These are phyloP conservation scores for Phytopythium boreale DNA, from an alignment of 352 stramenopile genomes.

Conservation along the genomic window DNA sequence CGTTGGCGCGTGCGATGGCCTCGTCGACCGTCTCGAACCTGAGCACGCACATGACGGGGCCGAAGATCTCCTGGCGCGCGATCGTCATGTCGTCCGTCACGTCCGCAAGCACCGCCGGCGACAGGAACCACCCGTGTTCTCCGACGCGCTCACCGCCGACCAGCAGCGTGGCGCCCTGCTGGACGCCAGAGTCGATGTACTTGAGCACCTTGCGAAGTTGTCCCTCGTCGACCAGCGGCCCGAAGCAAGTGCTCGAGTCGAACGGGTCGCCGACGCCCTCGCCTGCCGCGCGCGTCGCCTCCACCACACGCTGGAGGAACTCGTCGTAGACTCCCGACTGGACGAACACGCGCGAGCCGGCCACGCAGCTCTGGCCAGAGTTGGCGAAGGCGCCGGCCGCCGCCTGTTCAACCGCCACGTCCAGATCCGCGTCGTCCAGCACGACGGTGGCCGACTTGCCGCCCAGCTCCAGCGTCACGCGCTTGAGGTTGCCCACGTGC, in stretches of 20 bases:
- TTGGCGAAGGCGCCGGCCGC: conserved; percentile 75
- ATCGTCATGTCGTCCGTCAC: conserved; percentile 81
- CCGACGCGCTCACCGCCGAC: conserved; percentile 69
- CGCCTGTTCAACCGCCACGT: conserved; percentile 37
- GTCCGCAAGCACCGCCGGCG: conserved; percentile 89
- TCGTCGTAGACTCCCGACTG: conserved; percentile 81
- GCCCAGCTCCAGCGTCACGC: conserved; percentile 66
- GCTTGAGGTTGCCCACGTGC: conserved; percentile 61
- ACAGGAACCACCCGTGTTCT: conserved; percentile 85
- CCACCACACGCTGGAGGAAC: conserved; percentile 59
- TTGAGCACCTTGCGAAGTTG: conserved; percentile 80
- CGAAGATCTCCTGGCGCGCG: conserved; percentile 88
- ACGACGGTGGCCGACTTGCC: conserved; percentile 77
- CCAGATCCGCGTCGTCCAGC: conserved; percentile 58
- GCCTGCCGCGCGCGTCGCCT: conserved; percentile 41
- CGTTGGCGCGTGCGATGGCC: conserved; percentile 83
- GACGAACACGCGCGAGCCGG: conserved; percentile 76
- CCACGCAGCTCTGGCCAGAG: conserved; percentile 86
- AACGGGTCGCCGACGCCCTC: conserved; percentile 48
- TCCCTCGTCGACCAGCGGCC: conserved; percentile 52
- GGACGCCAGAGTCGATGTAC: conserved; percentile 62
- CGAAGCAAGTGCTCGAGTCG: conserved; percentile 29
- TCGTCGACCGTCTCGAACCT: conserved; percentile 88
- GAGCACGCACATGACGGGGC: conserved; percentile 81
- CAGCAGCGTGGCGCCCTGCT: conserved; percentile 77